Conservation (phyloP, 2,329 filamentous ascomycete species). For the Pseudomassariella vexata region DNA sequence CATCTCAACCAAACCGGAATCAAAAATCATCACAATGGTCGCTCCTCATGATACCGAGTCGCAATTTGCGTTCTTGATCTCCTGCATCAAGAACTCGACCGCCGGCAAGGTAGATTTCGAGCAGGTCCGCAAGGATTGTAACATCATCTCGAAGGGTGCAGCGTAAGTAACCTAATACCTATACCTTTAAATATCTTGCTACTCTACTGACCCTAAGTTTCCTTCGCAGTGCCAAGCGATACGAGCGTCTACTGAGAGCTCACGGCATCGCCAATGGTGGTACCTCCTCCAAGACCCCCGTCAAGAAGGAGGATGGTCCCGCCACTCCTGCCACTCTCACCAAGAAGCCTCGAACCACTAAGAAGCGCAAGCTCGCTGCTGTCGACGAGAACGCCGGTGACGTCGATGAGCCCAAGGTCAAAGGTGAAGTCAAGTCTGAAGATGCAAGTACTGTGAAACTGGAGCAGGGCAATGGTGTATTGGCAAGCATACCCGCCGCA, state of each 20-base stretch:
- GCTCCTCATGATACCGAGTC: conserved; percentile 40
- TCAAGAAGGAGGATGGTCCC: conserved; percentile 13
- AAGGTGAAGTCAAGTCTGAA: conserved; percentile 28
- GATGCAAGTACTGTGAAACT: conserved; percentile 22
- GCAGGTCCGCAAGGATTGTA: conserved; percentile 57
- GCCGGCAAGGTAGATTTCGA: conserved; percentile 61
- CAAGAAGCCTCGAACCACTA: conserved; percentile 12
- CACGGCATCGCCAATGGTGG: conserved; percentile 37
- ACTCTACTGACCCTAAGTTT: neutral
- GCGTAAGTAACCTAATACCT: conserved; percentile 49
- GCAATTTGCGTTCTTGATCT: conserved; percentile 61
- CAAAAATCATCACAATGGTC: conserved; percentile 43
- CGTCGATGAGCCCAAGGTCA: conserved; percentile 24
- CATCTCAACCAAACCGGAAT: too few relatives aligned
- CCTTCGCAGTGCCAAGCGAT: conserved; percentile 55
- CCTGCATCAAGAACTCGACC: conserved; percentile 56
- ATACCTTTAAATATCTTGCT: neutral
- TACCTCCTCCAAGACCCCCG: conserved; percentile 15
- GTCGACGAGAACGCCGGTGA: conserved; percentile 28
- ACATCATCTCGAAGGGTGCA: conserved; percentile 59
- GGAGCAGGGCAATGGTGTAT: conserved; percentile 16
- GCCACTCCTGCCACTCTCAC: conserved; percentile 10
- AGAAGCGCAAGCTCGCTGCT: conserved; percentile 27
- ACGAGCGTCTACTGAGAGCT: conserved; percentile 59
- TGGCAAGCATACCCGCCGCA: conserved; percentile 1